phyloP scores from a whole-genome alignment of 2,329 filamentous ascomycete species.

The Phaeomoniella chlamydospora region DNA sequence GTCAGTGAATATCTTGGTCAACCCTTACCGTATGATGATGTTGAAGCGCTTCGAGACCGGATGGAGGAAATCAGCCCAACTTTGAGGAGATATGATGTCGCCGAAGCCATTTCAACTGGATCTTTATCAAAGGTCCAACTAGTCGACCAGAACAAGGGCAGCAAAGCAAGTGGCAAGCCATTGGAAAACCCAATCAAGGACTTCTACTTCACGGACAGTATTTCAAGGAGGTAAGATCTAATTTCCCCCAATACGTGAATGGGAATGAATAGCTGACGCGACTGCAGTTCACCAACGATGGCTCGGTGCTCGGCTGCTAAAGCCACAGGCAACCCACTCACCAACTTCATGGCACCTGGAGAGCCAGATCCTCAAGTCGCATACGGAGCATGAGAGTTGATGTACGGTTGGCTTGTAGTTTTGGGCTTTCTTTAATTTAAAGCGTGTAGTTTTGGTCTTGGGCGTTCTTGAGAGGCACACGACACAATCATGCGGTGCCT shows the following conservation, averaged over 20 bases:
- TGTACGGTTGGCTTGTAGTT: not conserved
- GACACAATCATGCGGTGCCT: no score
- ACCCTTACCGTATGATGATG: slow-evolving; percentile 83
- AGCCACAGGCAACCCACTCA: slow-evolving; percentile 62
- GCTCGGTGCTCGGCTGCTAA: slow-evolving; percentile 91
- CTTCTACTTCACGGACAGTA: slow-evolving; percentile 96
- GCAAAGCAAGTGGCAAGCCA: slow-evolving; percentile 54
- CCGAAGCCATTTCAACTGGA: slow-evolving; percentile 64
- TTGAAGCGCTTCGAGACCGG: slow-evolving; percentile 75
- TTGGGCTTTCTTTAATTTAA: not conserved
- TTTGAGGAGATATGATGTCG: slow-evolving; percentile 75
- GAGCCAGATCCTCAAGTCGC: slow-evolving; percentile 26
- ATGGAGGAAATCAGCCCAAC: slow-evolving; percentile 92
- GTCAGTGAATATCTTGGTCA: slow-evolving; percentile 78
- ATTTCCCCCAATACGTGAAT: slow-evolving; percentile 1
- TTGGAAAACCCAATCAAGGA: slow-evolving; percentile 82
- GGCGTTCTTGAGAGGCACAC: no score
- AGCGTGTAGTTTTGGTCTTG: not conserved
- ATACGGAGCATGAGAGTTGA: slow-evolving; percentile 16
- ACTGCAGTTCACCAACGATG: slow-evolving; percentile 81
- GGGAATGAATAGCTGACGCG: no score
- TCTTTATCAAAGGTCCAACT: slow-evolving; percentile 84
- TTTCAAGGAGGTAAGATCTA: slow-evolving; percentile 74
- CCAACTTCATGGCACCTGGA: slow-evolving; percentile 65
- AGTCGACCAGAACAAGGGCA: slow-evolving; percentile 89